These are phyloP conservation scores for Globisporangium canariense DNA, from an alignment of 352 stramenopile genomes.

Conservation along the genomic window DNA sequence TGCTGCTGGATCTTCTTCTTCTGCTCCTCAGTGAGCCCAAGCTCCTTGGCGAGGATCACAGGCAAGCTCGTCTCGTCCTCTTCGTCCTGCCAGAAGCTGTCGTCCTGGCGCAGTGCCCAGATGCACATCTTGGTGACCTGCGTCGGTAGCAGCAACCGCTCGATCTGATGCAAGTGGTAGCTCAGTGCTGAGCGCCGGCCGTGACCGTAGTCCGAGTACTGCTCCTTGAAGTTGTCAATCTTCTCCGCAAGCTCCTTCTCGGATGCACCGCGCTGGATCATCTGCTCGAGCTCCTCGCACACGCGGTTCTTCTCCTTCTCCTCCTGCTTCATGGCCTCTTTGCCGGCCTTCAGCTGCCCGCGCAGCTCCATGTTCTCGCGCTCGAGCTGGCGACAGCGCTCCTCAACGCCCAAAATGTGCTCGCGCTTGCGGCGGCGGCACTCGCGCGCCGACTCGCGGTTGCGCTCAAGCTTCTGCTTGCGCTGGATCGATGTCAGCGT, in stretches of 20 bases:
- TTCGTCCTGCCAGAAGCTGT: slow-evolving; percentile 87
- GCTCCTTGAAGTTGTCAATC: slow-evolving; percentile 95
- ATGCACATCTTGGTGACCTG: slow-evolving; percentile 94
- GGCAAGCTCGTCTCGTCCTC: slow-evolving; percentile 89
- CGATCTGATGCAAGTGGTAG: slow-evolving; percentile 93
- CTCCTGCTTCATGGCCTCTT: slow-evolving; percentile 84
- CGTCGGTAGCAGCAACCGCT: slow-evolving; percentile 91
- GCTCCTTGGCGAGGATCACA: slow-evolving; percentile 85
- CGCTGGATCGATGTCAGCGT: slow-evolving; percentile 47
- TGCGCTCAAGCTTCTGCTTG: slow-evolving; percentile 89
- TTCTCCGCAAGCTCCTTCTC: slow-evolving; percentile 91
- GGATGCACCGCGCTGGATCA: slow-evolving; percentile 73
- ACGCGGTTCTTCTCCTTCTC: slow-evolving; percentile 85
- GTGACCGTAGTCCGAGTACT: slow-evolving; percentile 91
- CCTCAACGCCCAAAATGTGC: slow-evolving; percentile 77
- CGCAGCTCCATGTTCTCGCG: slow-evolving; percentile 91
- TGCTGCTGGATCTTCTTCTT: slow-evolving; percentile 93
- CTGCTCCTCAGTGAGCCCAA: slow-evolving; percentile 90
- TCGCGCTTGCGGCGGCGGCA: slow-evolving; percentile 87
- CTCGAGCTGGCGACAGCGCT: slow-evolving; percentile 79
- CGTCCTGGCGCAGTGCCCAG: slow-evolving; percentile 87
- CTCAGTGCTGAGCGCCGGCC: slow-evolving; percentile 82
- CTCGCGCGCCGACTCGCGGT: slow-evolving; percentile 89
- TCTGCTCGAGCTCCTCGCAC: slow-evolving; percentile 77
- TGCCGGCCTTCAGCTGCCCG: slow-evolving; percentile 86